These are phyloP conservation scores for Teunomyces cretensis DNA, from an alignment of 805 yeast genomes.

Conservation along the genomic window DNA sequence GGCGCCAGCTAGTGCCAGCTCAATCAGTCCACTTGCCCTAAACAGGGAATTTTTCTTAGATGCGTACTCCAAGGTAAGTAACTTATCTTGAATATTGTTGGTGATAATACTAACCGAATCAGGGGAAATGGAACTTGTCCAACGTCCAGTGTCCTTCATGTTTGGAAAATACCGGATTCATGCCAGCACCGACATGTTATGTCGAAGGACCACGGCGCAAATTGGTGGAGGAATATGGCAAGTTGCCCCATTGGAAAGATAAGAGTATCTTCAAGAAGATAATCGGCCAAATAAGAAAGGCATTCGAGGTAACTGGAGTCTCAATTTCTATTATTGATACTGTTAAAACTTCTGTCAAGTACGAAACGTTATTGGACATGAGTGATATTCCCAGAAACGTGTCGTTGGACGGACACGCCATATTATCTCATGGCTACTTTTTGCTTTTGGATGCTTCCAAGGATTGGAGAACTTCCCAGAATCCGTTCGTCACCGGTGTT, in stretches of 20 bases:
- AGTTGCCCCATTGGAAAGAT: conserved; percentile 50
- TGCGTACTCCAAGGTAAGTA: conserved; percentile 45
- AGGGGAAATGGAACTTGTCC: conserved; percentile 58
- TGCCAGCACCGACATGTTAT: conserved; percentile 61
- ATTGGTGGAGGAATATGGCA: conserved; percentile 40
- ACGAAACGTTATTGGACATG: conserved; percentile 47
- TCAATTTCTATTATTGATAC: conserved; percentile 58
- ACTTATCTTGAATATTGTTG: not conserved
- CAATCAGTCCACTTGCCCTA: conserved; percentile 19
- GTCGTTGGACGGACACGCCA: conserved; percentile 69
- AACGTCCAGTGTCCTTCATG: conserved; percentile 57
- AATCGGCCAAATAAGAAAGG: conserved; percentile 36
- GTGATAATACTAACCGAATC: conserved; percentile 17
- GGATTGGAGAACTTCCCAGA: conserved; percentile 68
- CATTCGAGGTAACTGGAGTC: conserved; percentile 50
- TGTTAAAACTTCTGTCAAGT: conserved; percentile 48
- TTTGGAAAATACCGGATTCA: conserved; percentile 42
- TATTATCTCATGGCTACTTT: conserved; percentile 57
- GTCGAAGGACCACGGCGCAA: conserved; percentile 47
- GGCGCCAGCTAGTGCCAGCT: conserved; percentile 19
- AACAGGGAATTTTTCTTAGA: conserved; percentile 57
- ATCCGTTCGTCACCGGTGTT: conserved; percentile 62
- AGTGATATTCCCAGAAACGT: conserved; percentile 53
- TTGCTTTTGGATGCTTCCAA: conserved; percentile 56
- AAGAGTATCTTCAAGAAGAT: conserved; percentile 36